phyloP scores from a whole-genome alignment of 148 eudicot genomes.

The Vaccinium macrocarpon region DNA sequence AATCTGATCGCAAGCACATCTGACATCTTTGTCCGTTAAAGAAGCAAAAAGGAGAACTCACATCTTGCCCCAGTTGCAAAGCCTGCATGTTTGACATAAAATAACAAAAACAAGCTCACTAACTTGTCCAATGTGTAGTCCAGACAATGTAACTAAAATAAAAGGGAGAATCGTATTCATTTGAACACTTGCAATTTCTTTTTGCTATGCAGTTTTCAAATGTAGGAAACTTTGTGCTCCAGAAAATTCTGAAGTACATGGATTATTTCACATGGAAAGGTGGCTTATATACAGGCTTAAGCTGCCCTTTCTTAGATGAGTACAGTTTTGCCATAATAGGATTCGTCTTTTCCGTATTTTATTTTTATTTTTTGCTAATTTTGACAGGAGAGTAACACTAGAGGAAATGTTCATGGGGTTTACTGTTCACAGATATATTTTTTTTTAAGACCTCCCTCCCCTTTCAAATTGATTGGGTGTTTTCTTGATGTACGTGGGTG shows the following conservation, averaged over 20 bases:
- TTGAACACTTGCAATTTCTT: background rate
- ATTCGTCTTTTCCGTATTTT: background rate
- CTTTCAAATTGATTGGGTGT: background rate
- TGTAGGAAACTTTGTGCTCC: background rate
- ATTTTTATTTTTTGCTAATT: background rate
- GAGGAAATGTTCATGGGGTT: background rate
- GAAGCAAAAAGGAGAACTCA: conserved; percentile 53
- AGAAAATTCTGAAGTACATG: background rate
- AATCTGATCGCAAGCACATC: conserved; percentile 89
- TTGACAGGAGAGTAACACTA: background rate
- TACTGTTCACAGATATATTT: background rate
- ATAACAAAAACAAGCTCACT: background rate
- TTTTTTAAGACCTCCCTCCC: too few relatives aligned
- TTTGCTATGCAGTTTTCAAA: background rate
- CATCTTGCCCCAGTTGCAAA: conserved; percentile 81
- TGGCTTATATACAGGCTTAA: background rate
- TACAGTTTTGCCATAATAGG: background rate
- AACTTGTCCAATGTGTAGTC: background rate
- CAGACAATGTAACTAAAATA: background rate
- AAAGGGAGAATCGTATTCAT: background rate
- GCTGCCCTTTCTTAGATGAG: background rate
- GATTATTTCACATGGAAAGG: background rate
- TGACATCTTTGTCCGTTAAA: conserved; percentile 81
- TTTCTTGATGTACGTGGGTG: background rate
- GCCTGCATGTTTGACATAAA: conserved; percentile 45